Conservation (phyloP, 2,329 filamentous ascomycete genomes). For the Plectosphaerella sp. region DNA sequence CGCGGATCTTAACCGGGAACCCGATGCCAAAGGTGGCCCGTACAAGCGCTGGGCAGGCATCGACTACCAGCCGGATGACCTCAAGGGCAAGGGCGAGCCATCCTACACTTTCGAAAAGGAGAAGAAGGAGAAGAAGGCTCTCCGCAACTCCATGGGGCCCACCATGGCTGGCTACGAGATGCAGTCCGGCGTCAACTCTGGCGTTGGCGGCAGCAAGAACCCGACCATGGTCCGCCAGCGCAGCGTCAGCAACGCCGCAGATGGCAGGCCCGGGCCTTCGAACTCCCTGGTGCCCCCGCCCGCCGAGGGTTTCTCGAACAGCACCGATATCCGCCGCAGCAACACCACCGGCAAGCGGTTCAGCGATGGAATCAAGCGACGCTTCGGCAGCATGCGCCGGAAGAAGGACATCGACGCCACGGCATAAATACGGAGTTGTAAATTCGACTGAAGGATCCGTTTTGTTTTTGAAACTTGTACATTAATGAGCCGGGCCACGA, state of each 20-base stretch:
- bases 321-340: conserved; percentile 26
- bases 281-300: conserved; percentile 9
- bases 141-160: conserved; percentile 18
- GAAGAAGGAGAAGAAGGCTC: conserved; percentile 52
- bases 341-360: conserved; percentile 39
- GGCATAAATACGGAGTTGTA: not conserved
- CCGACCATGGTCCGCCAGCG: conserved; percentile 30
- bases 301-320: conserved; percentile 12
- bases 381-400: conserved; percentile 47
- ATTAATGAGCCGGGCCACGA: too few species aligned
- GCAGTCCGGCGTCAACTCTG: conserved; percentile 26
- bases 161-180: conserved; percentile 42
- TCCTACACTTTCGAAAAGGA: conserved; percentile 67
- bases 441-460: too few species aligned
- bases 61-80: conserved; percentile 68
- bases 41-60: conserved; percentile 73
- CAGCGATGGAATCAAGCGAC: conserved; percentile 46
- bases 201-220: conserved; percentile 15
- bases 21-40: conserved; percentile 61
- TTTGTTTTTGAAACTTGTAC: too few species aligned
- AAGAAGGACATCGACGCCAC: conserved; percentile 26
- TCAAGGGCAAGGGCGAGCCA: conserved; percentile 80
- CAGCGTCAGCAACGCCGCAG: conserved; percentile 36
- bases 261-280: conserved; percentile 15
- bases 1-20: conserved; percentile 77